Evolutionary conservation across 768 basidiomycete genomes (phyloP).

Genomic region (Candolleomyces efflorescens): DNA sequence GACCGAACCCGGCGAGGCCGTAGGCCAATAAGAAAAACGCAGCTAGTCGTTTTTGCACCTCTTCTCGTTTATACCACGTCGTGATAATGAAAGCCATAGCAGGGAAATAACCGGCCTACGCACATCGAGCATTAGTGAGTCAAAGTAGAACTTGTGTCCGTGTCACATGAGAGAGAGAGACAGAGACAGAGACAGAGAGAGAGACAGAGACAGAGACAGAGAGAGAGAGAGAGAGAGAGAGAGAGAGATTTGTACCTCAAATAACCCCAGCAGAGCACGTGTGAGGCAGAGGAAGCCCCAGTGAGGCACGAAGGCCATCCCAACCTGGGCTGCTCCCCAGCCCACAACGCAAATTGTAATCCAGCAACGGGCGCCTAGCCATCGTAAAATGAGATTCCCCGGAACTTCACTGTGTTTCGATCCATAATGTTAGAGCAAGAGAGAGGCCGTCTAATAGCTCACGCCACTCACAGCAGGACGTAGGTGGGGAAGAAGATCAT

Average conservation of each 20-base stretch:
- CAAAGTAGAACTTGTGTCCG: too few species aligned
- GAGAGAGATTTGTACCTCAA: conserved; percentile 35
- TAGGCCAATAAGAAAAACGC: not conserved
- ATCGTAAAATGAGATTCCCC: conserved; percentile 37
- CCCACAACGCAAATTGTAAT: conserved; percentile 23
- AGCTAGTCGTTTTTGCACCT: conserved; percentile 40
- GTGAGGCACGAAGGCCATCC: conserved; percentile 26
- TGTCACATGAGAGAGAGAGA: too few species aligned
- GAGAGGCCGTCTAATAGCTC: not conserved
- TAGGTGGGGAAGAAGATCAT: conserved; percentile 32
- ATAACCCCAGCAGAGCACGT: conserved; percentile 20
- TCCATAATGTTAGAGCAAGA: too few species aligned
- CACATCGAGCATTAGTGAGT: not conserved
- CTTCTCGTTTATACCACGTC: conserved; percentile 35
- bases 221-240: conserved; percentile 31
- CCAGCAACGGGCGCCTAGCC: conserved; percentile 33
- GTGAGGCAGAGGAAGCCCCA: conserved; percentile 21
- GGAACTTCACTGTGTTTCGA: conserved; percentile 42
- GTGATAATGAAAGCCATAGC: conserved; percentile 12
- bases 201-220: too few species aligned
- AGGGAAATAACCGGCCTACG: conserved; percentile 12
- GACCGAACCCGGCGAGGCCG: not conserved
- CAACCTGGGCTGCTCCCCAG: conserved; percentile 27
- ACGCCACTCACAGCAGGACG: conserved; percentile 25
- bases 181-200: conserved; percentile 31